Evolutionary conservation across 2,329 filamentous ascomycete species (phyloP), one percentile per base, ranked within the genome.

Genomic region (Colletotrichum theobromicola): DNA sequence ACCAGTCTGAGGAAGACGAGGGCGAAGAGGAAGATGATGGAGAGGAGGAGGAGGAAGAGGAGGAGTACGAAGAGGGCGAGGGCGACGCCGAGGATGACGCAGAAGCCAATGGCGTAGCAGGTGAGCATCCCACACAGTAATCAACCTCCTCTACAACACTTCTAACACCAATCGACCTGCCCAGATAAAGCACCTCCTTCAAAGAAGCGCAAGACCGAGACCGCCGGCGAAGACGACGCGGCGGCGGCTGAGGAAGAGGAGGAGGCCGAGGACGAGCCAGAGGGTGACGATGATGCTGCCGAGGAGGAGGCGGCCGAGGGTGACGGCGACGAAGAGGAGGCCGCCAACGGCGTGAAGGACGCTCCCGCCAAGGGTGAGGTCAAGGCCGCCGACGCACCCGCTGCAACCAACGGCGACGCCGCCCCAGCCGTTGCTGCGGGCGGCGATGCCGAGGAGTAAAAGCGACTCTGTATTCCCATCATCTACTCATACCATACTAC

Each of bases 141-240:
- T n/a, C 15, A 21, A 15, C 30, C 15, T 10, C 30, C n/a, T 24
- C 8, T 15, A 42, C 32, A 18, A 21, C 53, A 62, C 5, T 32
- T 53, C 71, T 77, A 7, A 67, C 69, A n/a, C n/a, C n/a, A 30
- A 6, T 26, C 35, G 18, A 26, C 4, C 6, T 28, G 3, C 32
- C 12, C 76, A 86, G 83, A 81, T 67, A 80, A 83, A 74, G 83
- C 84, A 67, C 87, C 86, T 63, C 88, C 88, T 46, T 85, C 85
- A 71, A 90, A 90, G 84, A 89, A 88, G 83, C 85, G 84, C 78
- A 90, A 88, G 85, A 88, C 86, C 30, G 81, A 78, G 70, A 78
- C 82, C 28, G 81, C 80, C 30, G 78, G 80, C 13, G 75, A 75
- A 26, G 80, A 75, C 24, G 79, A 84, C 18, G 84, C 79, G n/a